Conservation (phyloP, 352 stramenopile genomes). For the Globisporangium lucens region DNA sequence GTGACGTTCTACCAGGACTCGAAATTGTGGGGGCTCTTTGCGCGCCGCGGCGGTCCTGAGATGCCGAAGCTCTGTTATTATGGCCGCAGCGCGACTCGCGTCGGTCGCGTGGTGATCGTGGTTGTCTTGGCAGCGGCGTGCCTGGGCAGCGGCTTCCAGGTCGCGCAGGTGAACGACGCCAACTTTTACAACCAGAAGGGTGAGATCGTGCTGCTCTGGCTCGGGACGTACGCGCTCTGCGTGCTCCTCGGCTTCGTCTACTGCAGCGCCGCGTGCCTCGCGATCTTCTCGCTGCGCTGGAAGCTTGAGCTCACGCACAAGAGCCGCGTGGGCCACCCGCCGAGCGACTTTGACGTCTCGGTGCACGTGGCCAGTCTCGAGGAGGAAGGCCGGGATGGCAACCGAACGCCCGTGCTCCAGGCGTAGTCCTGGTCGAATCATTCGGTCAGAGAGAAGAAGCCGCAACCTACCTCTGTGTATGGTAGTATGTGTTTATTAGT, state of each 20-base stretch:
- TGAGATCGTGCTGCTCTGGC: conserved; percentile 39
- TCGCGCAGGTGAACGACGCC: conserved; percentile 29
- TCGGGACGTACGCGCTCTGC: conserved; percentile 43
- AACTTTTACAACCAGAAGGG: conserved; percentile 37
- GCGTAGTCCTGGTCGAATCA: not conserved
- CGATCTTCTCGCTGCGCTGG: conserved; percentile 49
- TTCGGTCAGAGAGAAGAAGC: too few species aligned
- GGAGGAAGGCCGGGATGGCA: not conserved
- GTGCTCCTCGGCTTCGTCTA: conserved; percentile 40
- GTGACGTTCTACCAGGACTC: conserved; percentile 63
- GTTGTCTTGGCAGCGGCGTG: conserved; percentile 29
- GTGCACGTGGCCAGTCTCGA: not conserved
- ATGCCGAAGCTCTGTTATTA: conserved; percentile 35
- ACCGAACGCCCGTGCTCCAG: not conserved
- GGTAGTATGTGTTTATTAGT: not conserved
- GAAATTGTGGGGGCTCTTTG: conserved; percentile 42
- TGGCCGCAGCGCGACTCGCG: conserved; percentile 26
- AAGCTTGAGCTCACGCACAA: conserved; percentile 17
- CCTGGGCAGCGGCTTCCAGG: conserved; percentile 34
- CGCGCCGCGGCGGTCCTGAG: conserved; percentile 29
- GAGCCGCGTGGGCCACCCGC: not conserved
- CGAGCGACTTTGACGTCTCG: conserved; percentile 3
- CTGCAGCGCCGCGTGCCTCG: conserved; percentile 38
- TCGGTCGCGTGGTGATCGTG: conserved; percentile 35
- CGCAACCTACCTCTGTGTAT: not conserved